Evolutionary conservation across 768 basidiomycete species (phyloP).

Genomic region (Daedaleopsis sinensis): DNA sequence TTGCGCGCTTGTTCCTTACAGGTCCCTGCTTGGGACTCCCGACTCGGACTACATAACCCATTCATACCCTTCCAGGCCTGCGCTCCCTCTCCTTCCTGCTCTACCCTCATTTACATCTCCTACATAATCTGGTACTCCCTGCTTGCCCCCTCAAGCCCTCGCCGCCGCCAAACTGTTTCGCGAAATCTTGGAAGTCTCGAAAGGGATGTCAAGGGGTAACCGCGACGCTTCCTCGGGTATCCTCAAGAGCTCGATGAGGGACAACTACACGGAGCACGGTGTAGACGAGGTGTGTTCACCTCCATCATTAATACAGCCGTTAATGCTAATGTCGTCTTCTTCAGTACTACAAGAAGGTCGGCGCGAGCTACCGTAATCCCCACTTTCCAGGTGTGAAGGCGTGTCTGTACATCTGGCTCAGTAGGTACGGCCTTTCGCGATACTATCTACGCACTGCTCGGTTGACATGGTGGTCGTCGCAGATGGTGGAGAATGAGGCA

Average conservation of each 20-base stretch:
- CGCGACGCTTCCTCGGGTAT: conserved; percentile 28
- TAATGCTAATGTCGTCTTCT: background rate
- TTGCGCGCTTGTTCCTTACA: no score
- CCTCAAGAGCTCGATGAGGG: conserved; percentile 47
- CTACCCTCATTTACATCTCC: background rate
- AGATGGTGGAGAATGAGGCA: conserved; percentile 40
- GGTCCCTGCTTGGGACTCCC: no score
- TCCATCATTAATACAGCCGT: background rate
- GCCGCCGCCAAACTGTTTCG: conserved; percentile 15
- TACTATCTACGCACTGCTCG: no score
- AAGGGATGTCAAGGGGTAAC: conserved; percentile 29
- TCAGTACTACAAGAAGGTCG: conserved; percentile 64
- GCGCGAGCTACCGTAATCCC: conserved; percentile 71
- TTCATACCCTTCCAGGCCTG: no score
- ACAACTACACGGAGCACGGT: conserved; percentile 54
- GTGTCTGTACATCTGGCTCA: conserved; percentile 55
- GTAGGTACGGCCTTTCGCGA: conserved; percentile 47
- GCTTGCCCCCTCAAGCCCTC: background rate
- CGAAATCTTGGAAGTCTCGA: conserved; percentile 12
- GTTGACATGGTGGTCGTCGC: background rate
- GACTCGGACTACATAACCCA: no score
- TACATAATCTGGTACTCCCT: background rate
- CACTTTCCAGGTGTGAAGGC: conserved; percentile 69
- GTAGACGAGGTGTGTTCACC: conserved; percentile 54
- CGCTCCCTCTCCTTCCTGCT: background rate